Conservation (phyloP, 2,329 filamentous ascomycete species). For the Venturia asperata region DNA sequence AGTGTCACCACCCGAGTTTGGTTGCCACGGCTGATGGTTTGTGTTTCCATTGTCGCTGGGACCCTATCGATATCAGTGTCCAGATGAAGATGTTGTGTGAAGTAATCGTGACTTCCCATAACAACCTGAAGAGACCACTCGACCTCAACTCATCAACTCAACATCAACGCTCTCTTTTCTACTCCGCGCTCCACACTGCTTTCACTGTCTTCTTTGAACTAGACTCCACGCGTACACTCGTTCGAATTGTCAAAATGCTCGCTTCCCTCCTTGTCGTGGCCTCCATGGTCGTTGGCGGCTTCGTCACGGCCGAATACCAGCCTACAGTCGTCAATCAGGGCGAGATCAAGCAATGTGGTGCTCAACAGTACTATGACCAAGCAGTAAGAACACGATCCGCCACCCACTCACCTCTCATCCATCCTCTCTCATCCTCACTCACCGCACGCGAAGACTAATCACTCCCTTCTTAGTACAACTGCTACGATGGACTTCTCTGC, state of each 20-base stretch:
- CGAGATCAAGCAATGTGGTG: neutral
- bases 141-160: neutral
- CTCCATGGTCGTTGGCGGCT: neutral
- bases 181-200: neutral
- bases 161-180: neutral
- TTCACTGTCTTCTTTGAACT: neutral
- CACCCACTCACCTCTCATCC: neutral
- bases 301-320: neutral
- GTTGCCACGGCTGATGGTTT: no score
- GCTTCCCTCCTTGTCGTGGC: neutral
- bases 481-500: slow-evolving; percentile 9
- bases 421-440: no score
- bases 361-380: neutral
- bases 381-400: neutral
- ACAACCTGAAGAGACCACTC: neutral
- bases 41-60: no score
- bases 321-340: slow-evolving; percentile 2
- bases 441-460: neutral
- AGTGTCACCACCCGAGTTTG: no score
- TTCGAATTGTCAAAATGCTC: neutral
- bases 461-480: slow-evolving; percentile 1
- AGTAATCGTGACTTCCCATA: neutral
- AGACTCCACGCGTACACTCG: neutral
- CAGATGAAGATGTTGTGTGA: no score
- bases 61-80: no score